Evolutionary conservation across 768 basidiomycete species (phyloP).

Genomic region (Psilocybe cyanescens): DNA sequence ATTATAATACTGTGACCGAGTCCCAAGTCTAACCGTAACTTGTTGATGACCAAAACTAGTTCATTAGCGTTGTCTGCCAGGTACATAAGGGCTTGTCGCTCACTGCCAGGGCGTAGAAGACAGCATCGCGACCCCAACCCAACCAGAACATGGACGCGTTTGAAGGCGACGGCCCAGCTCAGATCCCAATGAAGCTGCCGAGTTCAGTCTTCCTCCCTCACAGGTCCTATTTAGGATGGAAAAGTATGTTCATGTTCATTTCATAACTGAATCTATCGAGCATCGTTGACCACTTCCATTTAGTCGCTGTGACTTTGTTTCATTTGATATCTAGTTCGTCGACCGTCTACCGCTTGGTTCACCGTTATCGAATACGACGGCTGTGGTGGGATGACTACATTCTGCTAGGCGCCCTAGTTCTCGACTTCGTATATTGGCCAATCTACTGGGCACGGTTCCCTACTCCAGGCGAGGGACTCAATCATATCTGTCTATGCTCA

Average conservation of each 20-base stretch:
- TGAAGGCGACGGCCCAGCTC: neutral
- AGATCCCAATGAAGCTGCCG: neutral
- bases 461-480: neutral
- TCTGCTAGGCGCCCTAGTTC: neutral
- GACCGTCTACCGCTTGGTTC: slow-evolving; percentile 1
- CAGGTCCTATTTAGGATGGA: slow-evolving; percentile 5
- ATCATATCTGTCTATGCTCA: neutral
- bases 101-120: too few species aligned
- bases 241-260: neutral
- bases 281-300: neutral
- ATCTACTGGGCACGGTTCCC: neutral
- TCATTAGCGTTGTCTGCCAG: too few species aligned
- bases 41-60: too few species aligned
- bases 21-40: too few species aligned
- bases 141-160: neutral
- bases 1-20: too few species aligned
- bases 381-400: slow-evolving; percentile 3
- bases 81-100: too few species aligned
- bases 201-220: neutral
- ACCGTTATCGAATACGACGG: slow-evolving; percentile 4
- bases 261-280: too few species aligned
- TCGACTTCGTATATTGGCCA: neutral
- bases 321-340: neutral
- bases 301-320: neutral
- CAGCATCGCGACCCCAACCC: neutral